Base-by-base conservation (phyloP, 2,329 filamentous ascomycete species). In the Leptoxyphium fumago region DNA sequence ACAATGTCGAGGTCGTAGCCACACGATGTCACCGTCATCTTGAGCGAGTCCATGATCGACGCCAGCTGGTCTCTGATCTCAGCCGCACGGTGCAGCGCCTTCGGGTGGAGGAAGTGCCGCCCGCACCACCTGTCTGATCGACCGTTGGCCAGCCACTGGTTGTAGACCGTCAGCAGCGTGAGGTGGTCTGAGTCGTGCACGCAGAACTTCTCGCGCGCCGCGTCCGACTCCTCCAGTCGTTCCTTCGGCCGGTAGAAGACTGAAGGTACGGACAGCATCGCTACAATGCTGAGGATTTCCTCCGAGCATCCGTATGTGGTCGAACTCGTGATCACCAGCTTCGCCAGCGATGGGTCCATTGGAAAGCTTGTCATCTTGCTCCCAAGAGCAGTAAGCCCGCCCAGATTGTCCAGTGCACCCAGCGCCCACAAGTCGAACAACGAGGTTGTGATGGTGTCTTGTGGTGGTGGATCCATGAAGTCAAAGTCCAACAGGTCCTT, bases 161-260 rank as follows among this genome's bases (percentile, higher is more conserved):
- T 82, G 65, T 94, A 98, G 1, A 98, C 91, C 58, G 96, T 88
- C 2, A 98, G 76, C 38, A 95, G 83, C 0, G 91, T 98, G 36
- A 98, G 70, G 61, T 98, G 91, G 61, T 98, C 91, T 1, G 87
- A 95, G 64, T 98, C 91, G 26, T 91, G 87, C 7, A 98, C 91
- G 66, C 94, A 96, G 64, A 98, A 98, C 63, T 96, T 96, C 61
- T 98, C 91, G 26, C 89, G 79, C 29, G 91, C 88, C 1, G 88
- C 80, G 57, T 98, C 91, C 5, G 89, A 91, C 67, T 98, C 91
- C 59, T 98, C 91, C 56, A 94, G 84, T 1, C 91, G 82, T 63
- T 98, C 93, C 61, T 94, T 95, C 2, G 91, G 91, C 6, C 93
- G 78, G 67, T 95, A 96, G 65, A 96, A 98, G 26, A 96, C 91